These are phyloP conservation scores for Leccinum imitatum DNA, from an alignment of 768 basidiomycete species.

Conservation along the genomic window DNA sequence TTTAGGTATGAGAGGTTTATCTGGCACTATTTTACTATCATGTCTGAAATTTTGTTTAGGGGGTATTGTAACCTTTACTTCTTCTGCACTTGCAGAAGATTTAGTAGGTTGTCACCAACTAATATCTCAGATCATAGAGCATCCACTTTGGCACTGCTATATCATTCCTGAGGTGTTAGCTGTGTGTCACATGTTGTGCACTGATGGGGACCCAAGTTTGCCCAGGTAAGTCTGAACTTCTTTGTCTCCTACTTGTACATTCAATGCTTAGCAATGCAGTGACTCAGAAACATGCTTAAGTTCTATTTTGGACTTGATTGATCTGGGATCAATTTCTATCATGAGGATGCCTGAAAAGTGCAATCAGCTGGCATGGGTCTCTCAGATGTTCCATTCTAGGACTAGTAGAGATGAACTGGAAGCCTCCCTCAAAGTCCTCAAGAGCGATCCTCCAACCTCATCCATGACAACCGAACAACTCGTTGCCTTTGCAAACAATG, in stretches of 20 bases:
- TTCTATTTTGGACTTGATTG: conserved; percentile 36
- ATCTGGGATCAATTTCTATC: conserved; percentile 55
- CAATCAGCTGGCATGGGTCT: conserved; percentile 25
- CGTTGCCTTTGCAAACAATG: conserved; percentile 39
- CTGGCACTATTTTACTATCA: not conserved
- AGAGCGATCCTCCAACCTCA: conserved; percentile 27
- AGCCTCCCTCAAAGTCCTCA: conserved; percentile 35
- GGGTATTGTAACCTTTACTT: conserved; percentile 71
- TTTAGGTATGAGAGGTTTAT: conserved; percentile 46
- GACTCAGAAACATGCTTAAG: conserved; percentile 11
- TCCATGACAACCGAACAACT: conserved; percentile 37
- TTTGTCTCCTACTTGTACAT: not conserved
- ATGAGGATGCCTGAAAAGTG: conserved; percentile 45
- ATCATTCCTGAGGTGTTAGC: conserved; percentile 66
- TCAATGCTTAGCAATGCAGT: conserved; percentile 3
- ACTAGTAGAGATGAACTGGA: conserved; percentile 41
- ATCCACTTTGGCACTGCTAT: conserved; percentile 70
- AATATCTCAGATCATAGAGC: conserved; percentile 52
- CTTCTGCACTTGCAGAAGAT: conserved; percentile 56
- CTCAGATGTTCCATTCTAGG: conserved; percentile 19
- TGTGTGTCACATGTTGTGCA: conserved; percentile 28
- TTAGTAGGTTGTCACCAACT: conserved; percentile 46
- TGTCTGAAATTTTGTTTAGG: conserved; percentile 40
- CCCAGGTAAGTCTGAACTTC: conserved; percentile 11
- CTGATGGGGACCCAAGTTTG: not conserved